Conservation (phyloP, 148 eudicot genomes). For the Arctostaphylos glauca region DNA sequence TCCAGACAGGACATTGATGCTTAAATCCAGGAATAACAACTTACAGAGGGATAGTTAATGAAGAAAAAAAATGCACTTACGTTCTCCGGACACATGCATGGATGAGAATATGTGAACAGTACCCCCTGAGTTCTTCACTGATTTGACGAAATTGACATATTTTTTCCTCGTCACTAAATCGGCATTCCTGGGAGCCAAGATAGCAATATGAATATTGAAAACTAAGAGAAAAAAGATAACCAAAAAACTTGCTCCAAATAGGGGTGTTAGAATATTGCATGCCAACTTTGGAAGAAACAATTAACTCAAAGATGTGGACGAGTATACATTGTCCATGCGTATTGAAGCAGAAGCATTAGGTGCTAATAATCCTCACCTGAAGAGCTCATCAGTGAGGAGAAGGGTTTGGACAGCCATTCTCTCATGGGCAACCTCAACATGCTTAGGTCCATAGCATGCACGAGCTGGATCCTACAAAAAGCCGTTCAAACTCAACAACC, state of each 20-base stretch:
- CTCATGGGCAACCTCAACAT: slow-evolving; percentile 97
- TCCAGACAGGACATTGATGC: neutral
- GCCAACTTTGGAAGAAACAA: neutral
- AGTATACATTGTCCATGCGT: neutral
- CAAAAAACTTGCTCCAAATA: neutral
- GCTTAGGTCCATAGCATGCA: slow-evolving; percentile 99
- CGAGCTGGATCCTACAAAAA: slow-evolving; percentile 69
- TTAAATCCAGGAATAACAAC: neutral
- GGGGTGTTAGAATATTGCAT: neutral
- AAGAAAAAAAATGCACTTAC: slow-evolving; percentile 45
- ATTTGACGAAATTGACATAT: slow-evolving; percentile 67
- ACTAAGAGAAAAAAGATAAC: neutral
- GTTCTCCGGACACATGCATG: slow-evolving; percentile 98
- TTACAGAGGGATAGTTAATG: neutral
- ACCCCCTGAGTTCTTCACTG: slow-evolving; percentile 82
- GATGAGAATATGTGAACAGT: slow-evolving; percentile 74
- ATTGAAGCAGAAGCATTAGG: neutral
- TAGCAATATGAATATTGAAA: neutral
- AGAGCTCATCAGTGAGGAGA: slow-evolving; percentile 86
- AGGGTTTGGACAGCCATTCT: slow-evolving; percentile 95
- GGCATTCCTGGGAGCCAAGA: slow-evolving; percentile 56
- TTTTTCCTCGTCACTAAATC: slow-evolving; percentile 68
- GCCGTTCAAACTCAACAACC: neutral
- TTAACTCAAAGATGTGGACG: neutral
- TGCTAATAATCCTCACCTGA: slow-evolving; percentile 48